Base-by-base conservation (phyloP, 164 flowering plant species). In the Berberis thunbergii region DNA sequence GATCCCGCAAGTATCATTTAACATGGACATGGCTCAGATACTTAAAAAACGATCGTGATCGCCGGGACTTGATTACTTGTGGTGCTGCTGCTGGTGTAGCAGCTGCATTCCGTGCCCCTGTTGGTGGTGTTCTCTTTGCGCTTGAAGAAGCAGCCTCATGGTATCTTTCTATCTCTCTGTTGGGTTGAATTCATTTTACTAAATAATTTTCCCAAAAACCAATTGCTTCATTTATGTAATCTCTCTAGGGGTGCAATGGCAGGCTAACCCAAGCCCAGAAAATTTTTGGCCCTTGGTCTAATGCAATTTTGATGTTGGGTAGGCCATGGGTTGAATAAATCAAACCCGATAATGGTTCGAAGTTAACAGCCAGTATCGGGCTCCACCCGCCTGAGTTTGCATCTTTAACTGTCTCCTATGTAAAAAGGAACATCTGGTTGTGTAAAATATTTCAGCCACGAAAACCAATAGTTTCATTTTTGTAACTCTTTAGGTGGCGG, bases 21-120 rank as follows among this genome's bases (percentile, higher is more conserved):
- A 92, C 98, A 3, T 92, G 98, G 96, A 86, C 68, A 72, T 84
- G 96, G 93, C 96, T 92, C 54, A 78, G 87, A 69, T 84, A 74
- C 73, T 89, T 92, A 68, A 92, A n/a, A 78, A 92, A 92, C 75
- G 98, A 92, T 44, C 68, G 98, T 40, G 98, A 92, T 63, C 78
- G 98, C 12, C 76, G 98, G 58, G 98, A 92, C 74, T 75, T 92
- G 76, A 81, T 91, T 67, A 91, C 98, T 7, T 89, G 96, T 78
- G 98, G 98, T 53, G 88, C 96, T 54, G 98, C 98, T 69, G 98
- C 98, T 72, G 96, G 98, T 64, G 91, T 91, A 3, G 98, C 98
- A 5, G 92, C 92, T 69, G 96, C 98, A 42, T 92, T 92, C 64
- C 93, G 96, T 67, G 98, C 98, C 44, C 98, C 97, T 39, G 94